A percentile compares a stretch with the other conserved stretches of the same genome.
Evolutionary conservation across 495 filamentous ascomycete species (phyloP).

Genomic region (Tetracladium setigerum): DNA sequence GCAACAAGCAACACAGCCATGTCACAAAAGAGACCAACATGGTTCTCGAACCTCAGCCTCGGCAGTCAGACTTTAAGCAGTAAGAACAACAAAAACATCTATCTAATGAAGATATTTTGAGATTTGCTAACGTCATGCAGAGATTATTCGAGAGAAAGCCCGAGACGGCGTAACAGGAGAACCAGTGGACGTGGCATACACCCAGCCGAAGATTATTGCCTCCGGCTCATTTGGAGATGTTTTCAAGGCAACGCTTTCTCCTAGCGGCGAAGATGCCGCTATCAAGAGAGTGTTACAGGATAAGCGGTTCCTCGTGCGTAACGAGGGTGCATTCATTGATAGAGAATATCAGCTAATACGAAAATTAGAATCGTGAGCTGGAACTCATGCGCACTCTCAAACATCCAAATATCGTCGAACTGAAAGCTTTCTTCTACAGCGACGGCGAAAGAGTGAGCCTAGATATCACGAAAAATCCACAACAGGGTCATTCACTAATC

Average conservation of each 20-base stretch:
- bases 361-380: conserved; percentile 88
- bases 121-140: conserved; percentile 47
- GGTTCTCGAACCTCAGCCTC: conserved; percentile 73
- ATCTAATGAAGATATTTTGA: no score
- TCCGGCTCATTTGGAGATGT: conserved; percentile 98
- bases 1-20: conserved; percentile 40
- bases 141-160: conserved; percentile 97
- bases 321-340: conserved; percentile 28
- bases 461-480: no score
- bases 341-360: no score
- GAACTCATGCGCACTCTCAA: conserved; percentile 99
- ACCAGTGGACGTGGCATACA: conserved; percentile 92
- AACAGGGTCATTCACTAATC: conserved; percentile 1
- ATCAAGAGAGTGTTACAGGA: conserved; percentile 98
- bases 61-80: conserved; percentile 46
- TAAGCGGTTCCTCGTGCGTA: conserved; percentile 97
- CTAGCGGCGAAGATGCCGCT: conserved; percentile 92
- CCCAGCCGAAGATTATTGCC: conserved; percentile 99
- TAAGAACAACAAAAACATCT: no score
- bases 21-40: conserved; percentile 68
- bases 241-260: conserved; percentile 97
- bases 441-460: conserved; percentile 89
- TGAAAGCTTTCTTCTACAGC: conserved; percentile 99
- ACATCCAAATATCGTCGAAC: conserved; percentile 96
- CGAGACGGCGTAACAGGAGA: conserved; percentile 97